Percentiles rank a stretch among this genome's conserved stretches.
These are phyloP conservation scores for Echium plantagineum DNA, from an alignment of 257 asterid genomes.

Conservation along the genomic window DNA sequence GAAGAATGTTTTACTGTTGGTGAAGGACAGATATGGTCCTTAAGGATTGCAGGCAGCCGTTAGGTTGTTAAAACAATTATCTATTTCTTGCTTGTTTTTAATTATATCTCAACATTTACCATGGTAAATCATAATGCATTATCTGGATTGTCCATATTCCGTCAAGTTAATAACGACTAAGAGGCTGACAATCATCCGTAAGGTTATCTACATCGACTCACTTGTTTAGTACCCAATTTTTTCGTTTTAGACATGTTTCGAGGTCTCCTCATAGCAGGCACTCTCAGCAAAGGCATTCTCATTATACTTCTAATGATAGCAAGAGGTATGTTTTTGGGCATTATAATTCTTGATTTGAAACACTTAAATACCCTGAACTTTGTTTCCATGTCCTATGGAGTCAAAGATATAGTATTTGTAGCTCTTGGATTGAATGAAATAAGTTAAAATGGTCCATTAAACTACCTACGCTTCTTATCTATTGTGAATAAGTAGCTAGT, in stretches of 20 bases:
- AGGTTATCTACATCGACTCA: slow-evolving; percentile 35
- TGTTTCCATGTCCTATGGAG: background rate
- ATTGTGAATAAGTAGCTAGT: no score
- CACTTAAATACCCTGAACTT: slow-evolving; percentile 16
- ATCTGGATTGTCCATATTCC: background rate
- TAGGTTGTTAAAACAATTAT: no score
- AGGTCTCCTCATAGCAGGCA: slow-evolving; percentile 99
- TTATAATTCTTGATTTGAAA: slow-evolving; percentile 17
- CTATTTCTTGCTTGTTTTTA: no score
- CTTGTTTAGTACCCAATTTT: slow-evolving; percentile 67
- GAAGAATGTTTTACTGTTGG: background rate
- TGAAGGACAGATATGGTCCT: background rate
- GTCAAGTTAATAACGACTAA: slow-evolving; percentile 17
- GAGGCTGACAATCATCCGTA: slow-evolving; percentile 26
- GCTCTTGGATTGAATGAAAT: no score
- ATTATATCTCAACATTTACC: background rate
- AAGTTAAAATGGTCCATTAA: no score
- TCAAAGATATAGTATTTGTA: no score
- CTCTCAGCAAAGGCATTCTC: slow-evolving; percentile 94
- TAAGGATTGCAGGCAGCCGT: background rate
- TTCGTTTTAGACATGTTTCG: slow-evolving; percentile 85
- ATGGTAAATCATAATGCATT: no score
- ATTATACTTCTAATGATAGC: slow-evolving; percentile 83
- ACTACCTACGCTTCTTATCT: no score
- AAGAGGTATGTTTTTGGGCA: slow-evolving; percentile 51